Base-by-base conservation (phyloP, 345 rosid genomes). In the Eucalyptus leucophloia region DNA sequence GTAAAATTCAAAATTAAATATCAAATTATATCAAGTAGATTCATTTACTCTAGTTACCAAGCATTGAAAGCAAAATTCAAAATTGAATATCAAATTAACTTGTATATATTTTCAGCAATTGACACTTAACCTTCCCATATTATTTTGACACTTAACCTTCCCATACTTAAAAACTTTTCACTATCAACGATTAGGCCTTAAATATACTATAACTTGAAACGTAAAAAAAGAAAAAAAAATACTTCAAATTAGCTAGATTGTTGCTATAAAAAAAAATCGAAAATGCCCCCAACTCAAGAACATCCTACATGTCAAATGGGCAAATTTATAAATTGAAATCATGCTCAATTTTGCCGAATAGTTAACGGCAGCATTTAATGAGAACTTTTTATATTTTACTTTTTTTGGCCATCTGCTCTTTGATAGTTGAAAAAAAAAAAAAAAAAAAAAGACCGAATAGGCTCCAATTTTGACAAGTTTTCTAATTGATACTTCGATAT, bases 171-270 rank as follows among this genome's bases (percentile, higher is more conserved):
- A 62, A 62, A 62, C 8, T 1, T 53, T 53, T 62, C 72, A 62
- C 17, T 62, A 14, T 30, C 34, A 28, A 12, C 1, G 16, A 7
- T 6, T 0, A 2, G 17, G 34, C 9, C 34, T n/a, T 62, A 6
- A 12, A 62, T 62, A 62, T 6, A 62, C 72, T 62, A 62, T 30
- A 30, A 62, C 34, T n/a, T 30, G 32, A 62, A 62, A 62, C 1
- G 69, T 62, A 30, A 62, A 62, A 28, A 1, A 58, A 26, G 34
- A 0, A 14, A 32, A 14, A 32, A 16, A 67, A 16, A 10, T 67
- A n/a, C 42, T 32, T 67, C 21, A 32, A 67, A 67, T 32, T 67
- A 32, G 12, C 23, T 67, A 16, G 42, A 67, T 67, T 16, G 10
- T 67, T 1, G 37, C 80, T 32, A 32, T 67, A 7, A 19, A 53